Evolutionary conservation across 2,329 filamentous ascomycete genomes (phyloP), one percentile per base, ranked within the genome.

Genomic region (Alternaria longipes): DNA sequence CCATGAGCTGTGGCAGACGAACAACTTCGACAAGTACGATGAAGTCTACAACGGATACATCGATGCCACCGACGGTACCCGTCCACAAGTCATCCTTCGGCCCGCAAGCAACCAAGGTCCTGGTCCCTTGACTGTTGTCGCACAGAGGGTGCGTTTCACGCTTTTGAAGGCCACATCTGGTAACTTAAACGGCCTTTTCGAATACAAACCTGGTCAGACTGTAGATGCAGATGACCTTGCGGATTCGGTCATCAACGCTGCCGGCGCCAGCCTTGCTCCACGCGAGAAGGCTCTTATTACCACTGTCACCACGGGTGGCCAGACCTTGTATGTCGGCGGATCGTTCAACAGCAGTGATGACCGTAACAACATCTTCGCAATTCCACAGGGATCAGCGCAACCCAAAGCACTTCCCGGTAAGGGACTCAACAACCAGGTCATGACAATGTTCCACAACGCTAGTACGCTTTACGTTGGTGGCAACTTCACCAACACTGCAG

Each of bases 1-100:
- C 38, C 22, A 82, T 1, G 85, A 86, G 0, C 81, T 97, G 8
- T 96, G 87, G 75, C 95, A 99, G 79, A 97, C 94, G 18, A 99
- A 99, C 80, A 87, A 96, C 76, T 96, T 90, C 77, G 94, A 98
- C 83, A 99, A 99, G 79, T 98, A 97, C 74, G 95, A 99, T 75
- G 89, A 92, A 68, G 89, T 99, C 60, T 97, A 93, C 80, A 91
- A 90, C 67, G 95, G 94, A 47, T 89, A 89, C 67, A 88, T 99
- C 55, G 93, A 98, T 74, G 89, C 89, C 55, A 89, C 86, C 54
- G 90, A 87, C 64, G 86, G 85, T 20, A 97, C 97, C 83, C 89
- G 89, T 42, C 93, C 94, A 14, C 87, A 87, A 5, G 89, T 99
- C 54, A 97, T 91, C 0, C 81, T 99, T 45, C 85, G 88, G 0